A percentile compares a stretch with the other conserved stretches of the same genome.
phyloP scores from a whole-genome alignment of 768 basidiomycete species.

The Leccinum longicurvipes region DNA sequence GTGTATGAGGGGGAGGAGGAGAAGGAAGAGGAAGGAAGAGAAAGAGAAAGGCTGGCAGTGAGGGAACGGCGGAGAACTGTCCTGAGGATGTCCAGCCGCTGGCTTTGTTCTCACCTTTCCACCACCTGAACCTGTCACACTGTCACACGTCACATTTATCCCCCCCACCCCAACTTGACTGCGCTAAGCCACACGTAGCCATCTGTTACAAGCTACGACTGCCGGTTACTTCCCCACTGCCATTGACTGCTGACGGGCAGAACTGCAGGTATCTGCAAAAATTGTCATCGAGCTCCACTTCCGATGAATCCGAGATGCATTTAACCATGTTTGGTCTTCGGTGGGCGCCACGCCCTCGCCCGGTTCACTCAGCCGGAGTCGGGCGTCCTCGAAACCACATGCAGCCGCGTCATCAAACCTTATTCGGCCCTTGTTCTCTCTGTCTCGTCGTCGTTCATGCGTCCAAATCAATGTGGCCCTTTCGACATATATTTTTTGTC shows the following conservation, averaged over 20 bases:
- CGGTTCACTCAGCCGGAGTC: neutral
- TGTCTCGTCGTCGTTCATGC: neutral
- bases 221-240: too few species aligned
- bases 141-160: slow-evolving; percentile 17
- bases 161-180: too few species aligned
- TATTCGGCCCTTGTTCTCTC: neutral
- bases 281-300: too few species aligned
- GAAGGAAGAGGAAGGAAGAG: too few species aligned
- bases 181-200: too few species aligned
- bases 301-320: slow-evolving; percentile 6
- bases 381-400: neutral
- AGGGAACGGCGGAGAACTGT: slow-evolving; percentile 9
- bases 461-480: too few species aligned
- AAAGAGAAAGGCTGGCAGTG: neutral
- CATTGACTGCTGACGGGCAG: too few species aligned
- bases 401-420: neutral
- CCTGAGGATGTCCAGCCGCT: slow-evolving; percentile 9
- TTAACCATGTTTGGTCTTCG: slow-evolving; percentile 20
- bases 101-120: slow-evolving; percentile 31
- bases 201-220: too few species aligned
- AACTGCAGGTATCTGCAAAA: too few species aligned
- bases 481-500: neutral
- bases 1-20: too few species aligned
- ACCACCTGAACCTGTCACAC: slow-evolving; percentile 17
- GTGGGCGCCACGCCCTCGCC: too few species aligned